Evolutionary conservation across 139 green algal genomes (phyloP), one percentile per base, ranked within the genome.

Genomic region (Chlamydomonas eustigma): DNA sequence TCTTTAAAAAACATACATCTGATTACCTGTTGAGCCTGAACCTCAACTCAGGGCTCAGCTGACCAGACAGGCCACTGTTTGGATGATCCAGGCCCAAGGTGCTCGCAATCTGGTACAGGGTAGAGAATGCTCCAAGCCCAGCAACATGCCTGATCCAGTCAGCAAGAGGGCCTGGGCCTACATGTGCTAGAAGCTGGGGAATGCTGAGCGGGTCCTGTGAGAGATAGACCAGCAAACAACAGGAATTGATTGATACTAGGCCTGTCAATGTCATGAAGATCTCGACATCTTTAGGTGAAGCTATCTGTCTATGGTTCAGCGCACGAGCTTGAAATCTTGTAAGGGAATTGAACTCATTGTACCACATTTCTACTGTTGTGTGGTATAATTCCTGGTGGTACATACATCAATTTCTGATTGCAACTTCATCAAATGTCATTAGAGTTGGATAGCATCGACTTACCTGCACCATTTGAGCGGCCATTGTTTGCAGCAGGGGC

Each of bases 141-240:
- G 39, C 39, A 12, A 93, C 88, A 74, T 95, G 91, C 50, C 73
- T 37, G 58, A 88, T 33, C 88, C 89, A 95, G 77, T 93, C 83
- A 6, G 58, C 44, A 50, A 95, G 75, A 3, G 90, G 73, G 0
- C 37, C 51, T 0, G 77, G 79, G 4, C 90, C 89, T 36, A 93
- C 85, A 4, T 85, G 77, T 6, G 33, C 30, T 5, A 94, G 69
- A 35, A 96, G 91, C 8, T 81, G 39, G 0, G 89, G 89, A 4
- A 94, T 83, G 68, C 90, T 90, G 3, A 76, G 33, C 0, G 91
- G 89, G 64, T 95, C 86, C 2, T 51, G 64, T 33, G 75, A 51
- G 58, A 36, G n/a, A n/a, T n/a, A n/a, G n/a, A n/a, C n/a, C n/a
- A n/a, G n/a, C n/a, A n/a, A n/a, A n/a, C n/a, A n/a, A n/a, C n/a